These are phyloP conservation scores for Epichloe typhina DNA, from an alignment of 2,329 filamentous ascomycete genomes.

Conservation along the genomic window DNA sequence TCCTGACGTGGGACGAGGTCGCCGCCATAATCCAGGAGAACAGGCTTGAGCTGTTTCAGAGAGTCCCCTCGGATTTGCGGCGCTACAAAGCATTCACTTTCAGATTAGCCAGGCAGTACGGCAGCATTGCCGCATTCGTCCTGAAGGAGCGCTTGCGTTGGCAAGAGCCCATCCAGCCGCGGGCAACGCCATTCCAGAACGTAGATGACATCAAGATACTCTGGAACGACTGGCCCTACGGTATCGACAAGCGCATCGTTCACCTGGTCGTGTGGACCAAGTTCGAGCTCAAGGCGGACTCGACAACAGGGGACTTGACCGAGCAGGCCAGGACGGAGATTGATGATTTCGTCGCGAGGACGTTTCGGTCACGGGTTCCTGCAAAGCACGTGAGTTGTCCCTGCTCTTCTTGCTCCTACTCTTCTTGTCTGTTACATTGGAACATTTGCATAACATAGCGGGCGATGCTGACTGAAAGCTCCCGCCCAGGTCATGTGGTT, in stretches of 20 bases:
- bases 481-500: constrained; percentile 29
- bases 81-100: constrained; percentile 61
- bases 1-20: constrained; percentile 58
- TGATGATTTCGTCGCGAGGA: constrained; percentile 53
- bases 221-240: constrained; percentile 92
- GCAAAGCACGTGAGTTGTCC: constrained; percentile 35
- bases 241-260: constrained; percentile 61
- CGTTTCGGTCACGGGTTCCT: constrained; percentile 44
- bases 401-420: neutral
- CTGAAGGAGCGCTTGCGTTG: constrained; percentile 58
- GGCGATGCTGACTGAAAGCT: neutral
- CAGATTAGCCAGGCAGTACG: constrained; percentile 51
- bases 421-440: neutral
- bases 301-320: constrained; percentile 52
- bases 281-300: constrained; percentile 62
- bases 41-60: constrained; percentile 62
- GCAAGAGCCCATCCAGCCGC: constrained; percentile 30
- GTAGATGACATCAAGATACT: constrained; percentile 57
- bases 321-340: constrained; percentile 49
- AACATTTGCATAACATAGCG: neutral
- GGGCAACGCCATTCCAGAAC: constrained; percentile 27
- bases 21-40: constrained; percentile 48
- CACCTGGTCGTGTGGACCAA: constrained; percentile 93
- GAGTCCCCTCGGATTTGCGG: constrained; percentile 64
- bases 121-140: constrained; percentile 68